phyloP scores from a whole-genome alignment of 495 filamentous ascomycete species.

The Aspergillus baeticus region DNA sequence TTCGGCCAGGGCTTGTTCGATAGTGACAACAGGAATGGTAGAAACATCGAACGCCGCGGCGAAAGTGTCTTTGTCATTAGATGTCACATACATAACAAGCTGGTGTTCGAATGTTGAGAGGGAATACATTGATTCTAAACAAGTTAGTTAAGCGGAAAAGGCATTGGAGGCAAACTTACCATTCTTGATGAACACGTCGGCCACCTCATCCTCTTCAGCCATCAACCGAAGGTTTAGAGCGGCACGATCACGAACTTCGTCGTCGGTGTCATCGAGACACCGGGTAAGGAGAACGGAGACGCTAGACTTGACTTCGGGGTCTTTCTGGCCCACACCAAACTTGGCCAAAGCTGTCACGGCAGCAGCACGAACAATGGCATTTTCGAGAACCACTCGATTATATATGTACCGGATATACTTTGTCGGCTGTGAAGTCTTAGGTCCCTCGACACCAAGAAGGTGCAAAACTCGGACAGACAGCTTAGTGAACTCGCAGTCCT shows the following conservation, averaged over 20 bases:
- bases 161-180: constrained; percentile 48
- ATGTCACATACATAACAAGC: constrained; percentile 96
- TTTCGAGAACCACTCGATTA: constrained; percentile 96
- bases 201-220: constrained; percentile 78
- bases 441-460: constrained; percentile 89
- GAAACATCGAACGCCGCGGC: constrained; percentile 83
- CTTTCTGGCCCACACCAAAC: constrained; percentile 95
- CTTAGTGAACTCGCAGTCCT: constrained; percentile 99
- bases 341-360: constrained; percentile 95
- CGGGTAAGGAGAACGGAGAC: constrained; percentile 89
- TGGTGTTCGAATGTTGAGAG: constrained; percentile 96
- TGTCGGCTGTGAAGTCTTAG: constrained; percentile 91
- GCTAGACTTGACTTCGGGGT: constrained; percentile 92
- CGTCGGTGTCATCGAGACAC: constrained; percentile 95
- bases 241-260: constrained; percentile 95
- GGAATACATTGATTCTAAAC: constrained; percentile 69
- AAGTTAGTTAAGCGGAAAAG: constrained; percentile 18
- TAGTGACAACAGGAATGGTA: constrained; percentile 88
- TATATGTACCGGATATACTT: constrained; percentile 99
- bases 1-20: constrained; percentile 95
- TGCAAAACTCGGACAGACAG: constrained; percentile 93
- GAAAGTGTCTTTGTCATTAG: constrained; percentile 81
- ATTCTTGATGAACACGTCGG: constrained; percentile 84
- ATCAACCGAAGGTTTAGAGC: constrained; percentile 91
- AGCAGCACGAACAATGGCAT: constrained; percentile 91